phyloP scores from a whole-genome alignment of 31 red algal species.

The Bonnemaisonia californica region DNA sequence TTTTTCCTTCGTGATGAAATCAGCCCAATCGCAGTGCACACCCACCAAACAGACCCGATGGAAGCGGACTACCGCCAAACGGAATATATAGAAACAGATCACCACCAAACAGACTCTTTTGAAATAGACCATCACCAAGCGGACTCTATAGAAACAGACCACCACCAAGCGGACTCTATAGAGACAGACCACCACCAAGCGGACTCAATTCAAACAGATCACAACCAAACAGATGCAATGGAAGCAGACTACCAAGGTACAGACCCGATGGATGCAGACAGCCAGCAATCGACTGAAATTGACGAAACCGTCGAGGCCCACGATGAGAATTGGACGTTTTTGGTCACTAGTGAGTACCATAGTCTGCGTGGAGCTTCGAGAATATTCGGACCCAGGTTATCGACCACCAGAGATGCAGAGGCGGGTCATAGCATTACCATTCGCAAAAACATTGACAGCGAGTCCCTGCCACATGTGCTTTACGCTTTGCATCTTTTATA shows the following conservation, averaged over 20 bases:
- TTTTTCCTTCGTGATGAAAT: background rate
- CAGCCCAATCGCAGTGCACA: no score
- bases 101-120: no score
- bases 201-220: no score
- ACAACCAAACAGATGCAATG: no score
- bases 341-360: constrained; percentile 41
- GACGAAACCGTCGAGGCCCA: background rate
- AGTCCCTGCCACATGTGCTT: constrained; percentile 25
- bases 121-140: no score
- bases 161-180: no score
- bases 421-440: background rate
- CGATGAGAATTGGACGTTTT: constrained; percentile 40
- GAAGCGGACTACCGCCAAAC: no score
- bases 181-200: no score
- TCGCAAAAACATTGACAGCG: background rate
- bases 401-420: background rate
- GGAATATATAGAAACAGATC: no score
- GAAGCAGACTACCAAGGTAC: no score
- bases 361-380: background rate
- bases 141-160: no score
- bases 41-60: no score
- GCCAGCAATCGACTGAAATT: background rate
- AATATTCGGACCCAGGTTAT: constrained; percentile 19
- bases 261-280: background rate
- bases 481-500: constrained; percentile 77